A percentile compares a stretch with the other conserved stretches of the same genome.
phyloP scores from a whole-genome alignment of 2,329 filamentous ascomycete species.

The Colletotrichum melonis region DNA sequence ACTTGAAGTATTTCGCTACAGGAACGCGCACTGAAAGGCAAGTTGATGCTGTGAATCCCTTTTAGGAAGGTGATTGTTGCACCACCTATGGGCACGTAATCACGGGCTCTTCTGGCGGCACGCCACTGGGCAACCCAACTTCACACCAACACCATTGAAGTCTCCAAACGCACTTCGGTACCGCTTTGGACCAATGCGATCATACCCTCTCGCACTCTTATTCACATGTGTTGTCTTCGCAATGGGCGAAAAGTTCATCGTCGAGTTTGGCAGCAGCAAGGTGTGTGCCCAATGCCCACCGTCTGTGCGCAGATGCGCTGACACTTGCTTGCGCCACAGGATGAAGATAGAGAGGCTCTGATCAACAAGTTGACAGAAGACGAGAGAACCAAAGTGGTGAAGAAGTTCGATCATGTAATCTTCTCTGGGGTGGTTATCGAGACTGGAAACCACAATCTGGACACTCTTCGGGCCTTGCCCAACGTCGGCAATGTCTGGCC shows the following conservation, averaged over 20 bases:
- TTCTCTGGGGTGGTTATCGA: constrained; percentile 49
- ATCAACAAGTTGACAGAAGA: constrained; percentile 17
- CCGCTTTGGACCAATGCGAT: not conserved
- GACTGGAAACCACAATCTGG: constrained; percentile 47
- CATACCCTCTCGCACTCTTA: not conserved
- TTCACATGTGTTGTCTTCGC: not conserved
- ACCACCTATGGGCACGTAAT: not conserved
- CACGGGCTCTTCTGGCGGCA: not conserved
- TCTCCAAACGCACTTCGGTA: not conserved
- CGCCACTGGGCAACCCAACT: not conserved
- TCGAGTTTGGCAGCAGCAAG: constrained; percentile 32
- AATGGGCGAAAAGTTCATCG: constrained; percentile 34
- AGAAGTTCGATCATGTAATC: constrained; percentile 39
- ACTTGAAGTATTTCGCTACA: not conserved
- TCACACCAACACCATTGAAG: not conserved
- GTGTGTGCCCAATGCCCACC: not conserved
- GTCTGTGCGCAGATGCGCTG: not conserved
- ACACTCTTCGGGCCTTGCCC: constrained; percentile 45
- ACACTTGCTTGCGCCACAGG: not conserved
- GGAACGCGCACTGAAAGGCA: too few relatives aligned
- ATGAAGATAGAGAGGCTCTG: constrained; percentile 22
- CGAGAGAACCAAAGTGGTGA: constrained; percentile 23
- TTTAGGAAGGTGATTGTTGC: constrained; percentile 9
- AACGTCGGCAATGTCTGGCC: constrained; percentile 52
- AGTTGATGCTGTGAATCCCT: not conserved